These are phyloP conservation scores for Raffaelea deltoideospora DNA, from an alignment of 2,329 filamentous ascomycete species.

Conservation along the genomic window DNA sequence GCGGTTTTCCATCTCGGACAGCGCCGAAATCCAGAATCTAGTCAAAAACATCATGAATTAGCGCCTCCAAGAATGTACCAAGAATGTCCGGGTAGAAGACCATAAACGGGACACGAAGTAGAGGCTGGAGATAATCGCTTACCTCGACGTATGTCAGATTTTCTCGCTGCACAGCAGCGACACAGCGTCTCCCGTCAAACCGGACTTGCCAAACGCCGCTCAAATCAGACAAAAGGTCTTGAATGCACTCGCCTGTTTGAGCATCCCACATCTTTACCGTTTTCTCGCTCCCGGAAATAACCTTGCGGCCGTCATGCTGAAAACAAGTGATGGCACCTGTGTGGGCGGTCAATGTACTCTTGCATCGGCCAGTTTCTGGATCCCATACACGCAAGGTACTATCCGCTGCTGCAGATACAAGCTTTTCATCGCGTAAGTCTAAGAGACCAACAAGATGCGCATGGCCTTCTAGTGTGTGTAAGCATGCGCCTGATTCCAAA, in stretches of 20 bases:
- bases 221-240: constrained; percentile 82
- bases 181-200: constrained; percentile 88
- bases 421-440: constrained; percentile 73
- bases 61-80: too few relatives aligned
- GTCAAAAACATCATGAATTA: neutral
- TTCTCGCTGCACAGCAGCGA: constrained; percentile 89
- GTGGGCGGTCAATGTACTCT: constrained; percentile 79
- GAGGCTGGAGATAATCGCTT: constrained; percentile 17
- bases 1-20: constrained; percentile 69
- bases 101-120: constrained; percentile 1
- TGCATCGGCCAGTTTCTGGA: constrained; percentile 80
- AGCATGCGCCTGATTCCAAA: constrained; percentile 65
- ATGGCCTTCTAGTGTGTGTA: constrained; percentile 88
- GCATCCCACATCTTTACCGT: constrained; percentile 99
- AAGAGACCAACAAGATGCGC: constrained; percentile 81
- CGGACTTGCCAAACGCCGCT: constrained; percentile 99
- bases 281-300: constrained; percentile 89
- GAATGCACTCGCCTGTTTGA: constrained; percentile 76
- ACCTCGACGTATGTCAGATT: constrained; percentile 93
- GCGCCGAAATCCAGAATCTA: constrained; percentile 97
- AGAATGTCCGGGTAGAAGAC: neutral
- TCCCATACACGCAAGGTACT: constrained; percentile 96
- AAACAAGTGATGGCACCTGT: constrained; percentile 98
- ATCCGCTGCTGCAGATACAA: constrained; percentile 91
- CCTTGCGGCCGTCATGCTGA: constrained; percentile 91